Conservation (phyloP, 2,329 filamentous ascomycete genomes). For the Aspergillus puulaauensis region DNA sequence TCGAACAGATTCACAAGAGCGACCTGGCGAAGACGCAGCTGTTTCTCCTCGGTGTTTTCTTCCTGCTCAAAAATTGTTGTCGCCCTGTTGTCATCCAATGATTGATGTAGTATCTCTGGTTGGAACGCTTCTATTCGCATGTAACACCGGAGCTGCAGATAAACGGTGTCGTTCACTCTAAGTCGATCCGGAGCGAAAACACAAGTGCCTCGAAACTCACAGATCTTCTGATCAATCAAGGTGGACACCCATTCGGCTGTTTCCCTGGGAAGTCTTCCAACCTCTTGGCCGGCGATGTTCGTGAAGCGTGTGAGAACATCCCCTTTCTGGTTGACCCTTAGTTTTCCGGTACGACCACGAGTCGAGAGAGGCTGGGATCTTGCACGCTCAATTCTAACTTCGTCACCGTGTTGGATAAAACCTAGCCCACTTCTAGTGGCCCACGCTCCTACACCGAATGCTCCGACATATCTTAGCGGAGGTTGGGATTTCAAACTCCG, state of each 20-base stretch:
- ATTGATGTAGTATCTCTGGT: conserved; percentile 51
- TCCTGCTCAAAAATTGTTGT: conserved; percentile 77
- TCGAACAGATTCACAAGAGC: conserved; percentile 85
- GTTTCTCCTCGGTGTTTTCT: conserved; percentile 82
- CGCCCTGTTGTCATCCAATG: conserved; percentile 66
- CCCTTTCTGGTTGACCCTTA: conserved; percentile 59
- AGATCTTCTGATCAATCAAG: conserved; percentile 85
- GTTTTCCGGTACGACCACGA: conserved; percentile 47
- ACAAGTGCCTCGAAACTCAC: conserved; percentile 80
- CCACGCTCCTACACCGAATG: conserved; percentile 91
- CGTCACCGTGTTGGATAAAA: conserved; percentile 76
- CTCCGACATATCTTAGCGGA: conserved; percentile 74
- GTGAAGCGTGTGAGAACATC: conserved; percentile 94
- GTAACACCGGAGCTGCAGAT: conserved; percentile 79
- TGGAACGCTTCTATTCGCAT: conserved; percentile 74
- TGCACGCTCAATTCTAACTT: conserved; percentile 82
- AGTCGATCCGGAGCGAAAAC: conserved; percentile 85
- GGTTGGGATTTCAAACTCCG: conserved; percentile 38
- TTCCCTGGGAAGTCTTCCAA: conserved; percentile 84
- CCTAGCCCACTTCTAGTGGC: conserved; percentile 77
- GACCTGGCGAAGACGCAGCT: conserved; percentile 79
- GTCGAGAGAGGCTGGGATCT: conserved; percentile 64
- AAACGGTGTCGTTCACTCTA: conserved; percentile 90
- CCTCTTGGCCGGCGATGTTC: conserved; percentile 72
- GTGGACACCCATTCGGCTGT: conserved; percentile 89